These are phyloP conservation scores for Cryoendolithus antarcticus DNA, from an alignment of 2,329 filamentous ascomycete species.

Conservation along the genomic window DNA sequence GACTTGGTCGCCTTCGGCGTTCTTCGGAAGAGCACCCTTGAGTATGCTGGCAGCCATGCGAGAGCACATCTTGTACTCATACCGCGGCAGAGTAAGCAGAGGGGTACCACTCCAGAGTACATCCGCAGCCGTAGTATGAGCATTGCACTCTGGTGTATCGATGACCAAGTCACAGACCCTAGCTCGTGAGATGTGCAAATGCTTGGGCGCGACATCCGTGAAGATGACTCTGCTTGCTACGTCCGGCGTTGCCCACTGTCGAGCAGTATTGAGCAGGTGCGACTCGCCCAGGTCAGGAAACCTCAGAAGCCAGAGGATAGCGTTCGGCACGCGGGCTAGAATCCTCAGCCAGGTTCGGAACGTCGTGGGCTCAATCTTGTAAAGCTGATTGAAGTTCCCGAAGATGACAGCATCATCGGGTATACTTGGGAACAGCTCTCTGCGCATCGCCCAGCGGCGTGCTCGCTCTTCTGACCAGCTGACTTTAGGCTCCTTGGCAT, in stretches of 20 bases:
- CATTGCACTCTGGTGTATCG: constrained; percentile 96
- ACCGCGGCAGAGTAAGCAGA: constrained; percentile 76
- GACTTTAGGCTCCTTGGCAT: constrained; percentile 53
- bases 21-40: constrained; percentile 70
- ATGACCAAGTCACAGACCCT: constrained; percentile 89
- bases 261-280: constrained; percentile 69
- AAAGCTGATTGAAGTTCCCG: constrained; percentile 96
- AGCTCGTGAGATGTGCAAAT: constrained; percentile 82
- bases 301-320: constrained; percentile 83
- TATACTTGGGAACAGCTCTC: constrained; percentile 74
- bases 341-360: constrained; percentile 95
- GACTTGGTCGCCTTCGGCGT: constrained; percentile 51
- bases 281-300: constrained; percentile 88
- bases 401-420: constrained; percentile 78
- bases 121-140: constrained; percentile 92
- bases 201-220: constrained; percentile 92
- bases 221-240: constrained; percentile 83
- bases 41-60: constrained; percentile 95
- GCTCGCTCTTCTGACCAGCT: constrained; percentile 76
- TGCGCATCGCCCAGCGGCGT: constrained; percentile 83
- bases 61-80: constrained; percentile 97
- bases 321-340: constrained; percentile 69
- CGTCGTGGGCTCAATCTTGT: constrained; percentile 98
- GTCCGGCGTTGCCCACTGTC: constrained; percentile 69
- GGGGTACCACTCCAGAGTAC: constrained; percentile 94